Base-by-base conservation (phyloP, 2,329 filamentous ascomycete genomes). In the Neospermospora avenae region DNA sequence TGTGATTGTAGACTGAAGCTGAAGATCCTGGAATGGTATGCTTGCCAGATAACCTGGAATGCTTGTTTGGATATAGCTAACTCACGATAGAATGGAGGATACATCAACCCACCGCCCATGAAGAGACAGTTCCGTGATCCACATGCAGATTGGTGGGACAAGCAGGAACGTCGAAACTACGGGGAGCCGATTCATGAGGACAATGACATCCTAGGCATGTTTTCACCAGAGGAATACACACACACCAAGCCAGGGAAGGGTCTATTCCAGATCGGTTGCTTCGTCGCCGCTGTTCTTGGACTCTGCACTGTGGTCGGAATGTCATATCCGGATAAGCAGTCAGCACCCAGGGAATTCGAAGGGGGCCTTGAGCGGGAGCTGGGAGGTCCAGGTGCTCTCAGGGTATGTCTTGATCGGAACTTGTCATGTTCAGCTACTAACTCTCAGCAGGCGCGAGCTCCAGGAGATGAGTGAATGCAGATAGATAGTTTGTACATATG, bases 181-280 rank as follows among this genome's bases (percentile, higher is more conserved):
- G 93, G 93, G 76, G 96, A 99, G 77, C 91, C 93, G 13, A 86
- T 96, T 55, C 93, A 99, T 76, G 96, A 99, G 77, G 95, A 99
- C 76, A 89, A 97, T 76, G 96, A 99, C 75, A 83, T 92, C 60
- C 81, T 98, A 60, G 93, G 92, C 69, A 88, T 96, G 66, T 93
- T 99, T 77, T 89, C 90, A 54, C 86, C 91, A 2, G 87, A 95
- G 75, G 88, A 93, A 71, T 98, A 99, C 79, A 95, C 87, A 58
- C 93, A 95, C 81, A 80, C 81, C 46, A 88, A 83, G 53, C 80
- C 93, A 16, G 83, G 84, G 65, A 92, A 87, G 72, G 90, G 85
- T 61, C 73, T 86, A 37, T 70, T 87, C 62, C 86, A 91, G 77
- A 76, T 93, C 64, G 87, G 84, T 61, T 77, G 77, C 64, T 93